Evolutionary conservation across 176 grass and related monocot species (phyloP).

Genomic region (Cymbopogon citratus): DNA sequence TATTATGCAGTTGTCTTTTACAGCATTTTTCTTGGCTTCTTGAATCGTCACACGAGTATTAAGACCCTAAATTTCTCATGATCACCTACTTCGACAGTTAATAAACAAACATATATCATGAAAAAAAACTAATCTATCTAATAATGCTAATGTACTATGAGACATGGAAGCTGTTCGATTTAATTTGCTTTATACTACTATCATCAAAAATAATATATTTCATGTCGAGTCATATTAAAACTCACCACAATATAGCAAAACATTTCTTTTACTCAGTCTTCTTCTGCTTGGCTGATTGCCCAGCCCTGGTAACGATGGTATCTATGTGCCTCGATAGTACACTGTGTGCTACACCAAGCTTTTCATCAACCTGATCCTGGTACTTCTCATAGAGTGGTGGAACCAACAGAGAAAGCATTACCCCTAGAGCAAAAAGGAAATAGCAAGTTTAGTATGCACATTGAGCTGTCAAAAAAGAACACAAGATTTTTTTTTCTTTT

Average conservation of each 20-base stretch:
- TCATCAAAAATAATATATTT: background rate
- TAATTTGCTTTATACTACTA: background rate
- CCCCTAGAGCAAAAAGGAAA: constrained; percentile 35
- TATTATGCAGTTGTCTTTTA: too few species aligned
- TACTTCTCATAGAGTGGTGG: constrained; percentile 84
- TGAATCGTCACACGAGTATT: background rate
- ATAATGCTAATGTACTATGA: background rate
- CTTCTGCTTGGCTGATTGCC: constrained; percentile 71
- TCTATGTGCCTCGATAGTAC: constrained; percentile 47
- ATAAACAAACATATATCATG: background rate
- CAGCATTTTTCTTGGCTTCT: background rate
- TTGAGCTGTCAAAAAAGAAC: background rate
- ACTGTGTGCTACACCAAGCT: constrained; percentile 49
- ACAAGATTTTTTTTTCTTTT: background rate
- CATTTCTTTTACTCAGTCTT: constrained; percentile 61
- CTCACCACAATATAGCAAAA: constrained; percentile 28
- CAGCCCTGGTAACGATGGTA: constrained; percentile 37
- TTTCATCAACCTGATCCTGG: constrained; percentile 88
- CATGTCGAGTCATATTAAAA: background rate
- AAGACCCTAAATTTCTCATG: background rate
- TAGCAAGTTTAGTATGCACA: background rate
- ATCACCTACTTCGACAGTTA: background rate
- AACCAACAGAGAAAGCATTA: constrained; percentile 46
- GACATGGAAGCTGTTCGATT: background rate
- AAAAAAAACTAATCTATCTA: background rate